A percentile compares a stretch with the other conserved stretches of the same genome.
These are phyloP conservation scores for Pseudotulostoma volvatum DNA, from an alignment of 495 filamentous ascomycete species.

Conservation along the genomic window DNA sequence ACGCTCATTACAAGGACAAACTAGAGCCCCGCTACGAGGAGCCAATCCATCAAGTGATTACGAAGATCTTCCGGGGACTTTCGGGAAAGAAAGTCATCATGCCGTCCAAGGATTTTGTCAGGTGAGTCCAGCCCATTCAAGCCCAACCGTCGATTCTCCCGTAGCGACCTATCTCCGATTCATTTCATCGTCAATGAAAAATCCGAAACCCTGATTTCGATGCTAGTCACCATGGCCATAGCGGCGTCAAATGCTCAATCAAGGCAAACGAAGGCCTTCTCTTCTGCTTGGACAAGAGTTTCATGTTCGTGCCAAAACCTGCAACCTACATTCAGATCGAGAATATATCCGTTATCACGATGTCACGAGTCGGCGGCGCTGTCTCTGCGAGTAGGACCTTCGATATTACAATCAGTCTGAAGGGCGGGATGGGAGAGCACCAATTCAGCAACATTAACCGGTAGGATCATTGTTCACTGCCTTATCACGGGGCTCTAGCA, in stretches of 20 bases:
- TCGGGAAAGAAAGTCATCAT: slow-evolving; percentile 86
- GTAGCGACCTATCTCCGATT: background rate
- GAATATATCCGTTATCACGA: slow-evolving; percentile 71
- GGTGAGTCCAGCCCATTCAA: no score
- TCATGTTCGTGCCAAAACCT: slow-evolving; percentile 98
- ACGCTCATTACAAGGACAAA: slow-evolving; percentile 79
- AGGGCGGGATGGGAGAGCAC: slow-evolving; percentile 58
- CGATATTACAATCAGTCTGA: slow-evolving; percentile 83
- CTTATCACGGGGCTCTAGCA: background rate
- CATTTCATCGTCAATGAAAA: background rate
- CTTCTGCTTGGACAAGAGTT: slow-evolving; percentile 93
- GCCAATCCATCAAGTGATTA: slow-evolving; percentile 77
- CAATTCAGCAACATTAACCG: slow-evolving; percentile 99
- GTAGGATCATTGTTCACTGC: slow-evolving; percentile 22
- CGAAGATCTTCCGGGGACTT: slow-evolving; percentile 84
- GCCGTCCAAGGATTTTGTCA: slow-evolving; percentile 83
- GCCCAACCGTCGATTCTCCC: no score
- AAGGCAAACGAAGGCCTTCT: slow-evolving; percentile 96
- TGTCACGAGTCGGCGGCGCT: slow-evolving; percentile 89
- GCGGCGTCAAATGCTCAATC: slow-evolving; percentile 96
- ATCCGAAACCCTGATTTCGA: no score
- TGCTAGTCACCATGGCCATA: slow-evolving; percentile 81
- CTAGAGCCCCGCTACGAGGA: slow-evolving; percentile 77
- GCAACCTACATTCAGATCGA: slow-evolving; percentile 93
- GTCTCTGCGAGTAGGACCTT: slow-evolving; percentile 91